These are phyloP conservation scores for Parmelia sp. DNA, from an alignment of 495 filamentous ascomycete genomes.

Conservation along the genomic window DNA sequence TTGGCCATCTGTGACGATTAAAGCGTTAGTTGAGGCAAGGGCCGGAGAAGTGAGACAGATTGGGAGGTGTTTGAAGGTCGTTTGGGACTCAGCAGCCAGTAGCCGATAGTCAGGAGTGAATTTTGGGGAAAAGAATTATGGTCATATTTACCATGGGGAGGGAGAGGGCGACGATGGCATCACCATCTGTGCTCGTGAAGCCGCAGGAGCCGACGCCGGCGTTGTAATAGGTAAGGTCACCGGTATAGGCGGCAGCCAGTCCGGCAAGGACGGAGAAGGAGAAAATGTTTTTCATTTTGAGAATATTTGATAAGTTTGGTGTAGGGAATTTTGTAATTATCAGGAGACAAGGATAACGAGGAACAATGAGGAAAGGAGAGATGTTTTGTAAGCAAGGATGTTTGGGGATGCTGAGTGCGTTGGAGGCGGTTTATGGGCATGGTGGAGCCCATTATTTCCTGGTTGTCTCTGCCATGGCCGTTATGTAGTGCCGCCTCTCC, in stretches of 20 bases:
- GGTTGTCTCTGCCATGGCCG: background rate
- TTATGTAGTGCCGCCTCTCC: background rate
- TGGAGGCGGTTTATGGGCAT: background rate
- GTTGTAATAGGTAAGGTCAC: slow-evolving; percentile 14
- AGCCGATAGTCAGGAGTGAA: no score
- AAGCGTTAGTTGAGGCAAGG: background rate
- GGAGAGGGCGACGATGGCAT: slow-evolving; percentile 17
- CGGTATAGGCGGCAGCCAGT: slow-evolving; percentile 6
- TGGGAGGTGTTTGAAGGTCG: background rate
- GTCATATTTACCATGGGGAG: background rate
- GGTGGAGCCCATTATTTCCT: background rate
- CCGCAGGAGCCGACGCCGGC: slow-evolving; percentile 18
- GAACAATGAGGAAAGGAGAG: background rate
- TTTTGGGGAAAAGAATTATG: no score
- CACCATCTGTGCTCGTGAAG: background rate
- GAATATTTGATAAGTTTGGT: background rate
- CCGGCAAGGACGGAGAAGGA: background rate
- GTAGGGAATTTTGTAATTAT: background rate
- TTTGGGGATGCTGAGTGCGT: background rate
- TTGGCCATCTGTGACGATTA: slow-evolving; percentile 9
- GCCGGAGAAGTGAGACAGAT: background rate
- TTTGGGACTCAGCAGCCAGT: background rate
- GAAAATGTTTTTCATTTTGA: background rate
- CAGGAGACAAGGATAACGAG: background rate
- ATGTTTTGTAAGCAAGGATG: background rate